These are phyloP conservation scores for Furcasterigmium sp. DNA, from an alignment of 2,329 filamentous ascomycete genomes.

Conservation along the genomic window DNA sequence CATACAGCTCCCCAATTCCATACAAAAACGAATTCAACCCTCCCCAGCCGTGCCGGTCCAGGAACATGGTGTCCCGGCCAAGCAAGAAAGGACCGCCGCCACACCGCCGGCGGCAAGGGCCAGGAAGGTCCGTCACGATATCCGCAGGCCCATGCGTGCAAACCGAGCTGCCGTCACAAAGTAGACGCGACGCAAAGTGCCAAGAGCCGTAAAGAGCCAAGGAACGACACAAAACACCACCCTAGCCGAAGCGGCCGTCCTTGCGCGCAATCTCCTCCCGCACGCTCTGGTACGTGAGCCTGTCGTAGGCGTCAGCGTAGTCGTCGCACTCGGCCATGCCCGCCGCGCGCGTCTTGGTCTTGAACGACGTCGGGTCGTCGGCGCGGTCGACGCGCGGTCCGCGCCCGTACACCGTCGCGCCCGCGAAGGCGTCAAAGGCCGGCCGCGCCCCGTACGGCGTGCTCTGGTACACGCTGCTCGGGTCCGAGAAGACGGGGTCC, in stretches of 20 bases:
- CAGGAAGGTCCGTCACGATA: too few species aligned
- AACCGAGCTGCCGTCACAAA: too few species aligned
- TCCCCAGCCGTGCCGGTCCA: too few species aligned
- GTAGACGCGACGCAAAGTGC: too few species aligned
- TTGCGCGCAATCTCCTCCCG: conserved; percentile 1
- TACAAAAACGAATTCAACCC: too few species aligned
- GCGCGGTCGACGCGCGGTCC: conserved; percentile 7
- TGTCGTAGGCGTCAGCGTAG: conserved; percentile 12
- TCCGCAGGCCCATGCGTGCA: too few species aligned
- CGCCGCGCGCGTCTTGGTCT: conserved; percentile 11
- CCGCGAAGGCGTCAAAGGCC: conserved; percentile 8
- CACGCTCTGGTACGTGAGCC: conserved; percentile 11
- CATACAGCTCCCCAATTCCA: too few species aligned
- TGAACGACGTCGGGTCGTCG: conserved; percentile 12
- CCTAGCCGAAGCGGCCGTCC: neutral
- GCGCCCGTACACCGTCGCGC: conserved; percentile 4
- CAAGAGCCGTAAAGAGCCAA: too few species aligned
- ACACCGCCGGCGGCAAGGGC: too few species aligned
- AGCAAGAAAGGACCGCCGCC: too few species aligned
- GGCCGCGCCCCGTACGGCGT: conserved; percentile 30
- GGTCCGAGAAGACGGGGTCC: conserved; percentile 36
- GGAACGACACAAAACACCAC: too few species aligned
- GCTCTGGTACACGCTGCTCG: conserved; percentile 45
- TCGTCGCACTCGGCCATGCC: conserved; percentile 11
- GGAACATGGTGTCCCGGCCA: too few species aligned